Base-by-base conservation (phyloP, 2,329 filamentous ascomycete genomes). In the Neofusicoccum parvum region DNA sequence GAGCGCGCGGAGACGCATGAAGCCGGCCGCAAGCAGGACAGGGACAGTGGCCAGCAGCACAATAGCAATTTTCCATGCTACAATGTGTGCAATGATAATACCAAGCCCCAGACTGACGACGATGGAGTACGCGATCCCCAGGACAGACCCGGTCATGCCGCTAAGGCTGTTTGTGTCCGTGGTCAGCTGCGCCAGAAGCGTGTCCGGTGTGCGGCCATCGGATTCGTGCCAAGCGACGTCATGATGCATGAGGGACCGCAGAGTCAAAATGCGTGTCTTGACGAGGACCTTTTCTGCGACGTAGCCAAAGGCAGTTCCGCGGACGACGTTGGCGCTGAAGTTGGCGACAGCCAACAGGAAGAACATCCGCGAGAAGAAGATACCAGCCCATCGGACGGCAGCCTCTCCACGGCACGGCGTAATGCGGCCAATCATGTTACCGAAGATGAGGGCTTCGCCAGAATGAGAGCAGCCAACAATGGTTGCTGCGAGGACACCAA, bases 31-130 rank as follows among this genome's bases (percentile, higher is more conserved):
- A 0, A 93, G 81, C 5, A 92, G 83, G 11, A 92, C 77, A 0
- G 90, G 91, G 0, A 92, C 86, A 5, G 87, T 82, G 0, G 89
- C 84, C 3, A 93, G 80, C 64, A 89, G 89, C 4, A 93, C 90
- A 12, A 93, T 77, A 0, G 90, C 90, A 67, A 93, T 91, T 71
- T 87, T 90, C 91, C 90, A 93, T 2, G 88, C 88, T 53, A 93
- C 81, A 51, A 92, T 86, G 68, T 91, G 88, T 0, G 89, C 87
- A 9, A 92, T 72, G 34, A 90, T 85, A 63, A 92, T 87, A 1
- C 88, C 89, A 0, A 85, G 86, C 14, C 92, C 68, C 39, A 92
- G 86, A 74, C 90, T 92, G 68, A 92, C 83, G 2, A 85, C 70
- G 23, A 91, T 89, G 0, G 89, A 88, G 65, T 92, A 86, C 23